Conservation (phyloP, 768 basidiomycete genomes). For the Rhizopogon salebrosus region DNA sequence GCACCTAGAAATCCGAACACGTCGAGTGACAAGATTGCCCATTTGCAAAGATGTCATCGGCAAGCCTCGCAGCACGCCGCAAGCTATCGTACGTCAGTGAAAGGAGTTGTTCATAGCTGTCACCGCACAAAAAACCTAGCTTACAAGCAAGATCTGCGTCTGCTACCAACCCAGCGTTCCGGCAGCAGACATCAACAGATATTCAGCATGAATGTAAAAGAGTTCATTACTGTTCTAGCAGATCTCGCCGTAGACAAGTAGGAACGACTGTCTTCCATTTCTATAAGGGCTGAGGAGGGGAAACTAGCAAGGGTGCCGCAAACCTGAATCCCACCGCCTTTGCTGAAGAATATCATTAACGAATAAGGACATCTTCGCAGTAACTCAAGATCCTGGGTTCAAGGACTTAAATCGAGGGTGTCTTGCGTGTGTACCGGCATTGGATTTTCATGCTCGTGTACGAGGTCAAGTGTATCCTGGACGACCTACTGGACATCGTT, state of each 20-base stretch:
- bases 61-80: background rate
- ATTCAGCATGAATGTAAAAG: conserved; percentile 29
- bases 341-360: conserved; percentile 47
- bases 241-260: conserved; percentile 22
- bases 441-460: conserved; percentile 32
- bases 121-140: conserved; percentile 24
- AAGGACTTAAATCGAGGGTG: conserved; percentile 37
- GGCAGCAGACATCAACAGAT: conserved; percentile 31
- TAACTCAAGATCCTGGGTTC: conserved; percentile 39
- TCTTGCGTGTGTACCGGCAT: background rate
- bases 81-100: background rate
- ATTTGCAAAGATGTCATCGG: background rate
- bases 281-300: too few relatives aligned
- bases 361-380: conserved; percentile 40
- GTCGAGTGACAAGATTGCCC: background rate
- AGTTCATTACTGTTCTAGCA: conserved; percentile 23
- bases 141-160: conserved; percentile 24
- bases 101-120: background rate
- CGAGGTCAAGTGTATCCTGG: conserved; percentile 56
- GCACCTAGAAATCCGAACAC: background rate
- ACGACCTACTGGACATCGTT: conserved; percentile 40
- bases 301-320: conserved; percentile 46
- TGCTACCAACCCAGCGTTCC: conserved; percentile 28
- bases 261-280: too few relatives aligned
- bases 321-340: conserved; percentile 39